Conservation (phyloP, 2,329 filamentous ascomycete genomes). For the Sphaerulina musiva region DNA sequence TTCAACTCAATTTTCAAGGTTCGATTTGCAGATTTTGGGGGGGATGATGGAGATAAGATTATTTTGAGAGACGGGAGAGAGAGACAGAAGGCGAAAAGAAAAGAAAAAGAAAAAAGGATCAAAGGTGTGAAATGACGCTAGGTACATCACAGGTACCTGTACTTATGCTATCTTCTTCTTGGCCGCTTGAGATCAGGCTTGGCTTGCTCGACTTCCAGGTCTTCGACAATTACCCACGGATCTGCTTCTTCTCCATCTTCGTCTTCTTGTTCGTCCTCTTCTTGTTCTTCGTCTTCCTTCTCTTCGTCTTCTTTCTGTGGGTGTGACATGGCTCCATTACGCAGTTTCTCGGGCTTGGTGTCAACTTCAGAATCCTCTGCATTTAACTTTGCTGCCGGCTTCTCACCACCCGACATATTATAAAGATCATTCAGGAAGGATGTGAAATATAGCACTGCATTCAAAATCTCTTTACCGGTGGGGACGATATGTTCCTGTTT, state of each 20-base stretch:
- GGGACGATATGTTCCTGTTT: conserved; percentile 13
- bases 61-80: too few species aligned
- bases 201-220: conserved; percentile 10
- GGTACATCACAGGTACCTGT: too few species aligned
- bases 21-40: too few species aligned
- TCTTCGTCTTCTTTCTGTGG: too few species aligned
- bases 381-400: conserved; percentile 11
- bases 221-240: conserved; percentile 12
- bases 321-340: background rate
- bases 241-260: conserved; percentile 9
- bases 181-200: conserved; percentile 20
- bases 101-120: too few species aligned
- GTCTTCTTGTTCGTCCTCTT: too few species aligned
- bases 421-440: conserved; percentile 60
- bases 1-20: too few species aligned
- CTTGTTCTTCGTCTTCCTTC: too few species aligned
- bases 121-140: too few species aligned
- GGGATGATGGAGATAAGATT: too few species aligned
- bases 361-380: background rate
- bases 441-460: conserved; percentile 76
- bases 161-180: conserved; percentile 9
- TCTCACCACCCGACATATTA: conserved; percentile 20
- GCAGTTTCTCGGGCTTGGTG: background rate
- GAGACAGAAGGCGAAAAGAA: too few species aligned
- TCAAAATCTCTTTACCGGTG: conserved; percentile 67